Conservation (phyloP, 345 rosid species). For the Rubroshorea leprosula region DNA sequence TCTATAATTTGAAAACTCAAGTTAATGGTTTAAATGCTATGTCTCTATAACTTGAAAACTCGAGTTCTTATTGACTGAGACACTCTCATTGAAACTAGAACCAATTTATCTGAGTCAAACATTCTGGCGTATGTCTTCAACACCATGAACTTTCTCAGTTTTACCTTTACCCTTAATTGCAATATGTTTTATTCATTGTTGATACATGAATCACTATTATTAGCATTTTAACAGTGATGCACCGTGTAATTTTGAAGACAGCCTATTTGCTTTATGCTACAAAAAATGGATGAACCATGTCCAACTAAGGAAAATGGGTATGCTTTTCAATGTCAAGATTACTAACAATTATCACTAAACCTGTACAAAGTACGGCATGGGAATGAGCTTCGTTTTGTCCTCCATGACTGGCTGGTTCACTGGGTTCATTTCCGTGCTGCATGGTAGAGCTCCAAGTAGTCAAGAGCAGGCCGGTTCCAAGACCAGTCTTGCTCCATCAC, state of each 20-base stretch:
- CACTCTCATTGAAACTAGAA: too few relatives aligned
- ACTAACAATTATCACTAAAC: neutral
- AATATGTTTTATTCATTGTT: constrained; percentile 1
- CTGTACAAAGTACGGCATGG: constrained; percentile 29
- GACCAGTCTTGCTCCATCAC: constrained; percentile 99
- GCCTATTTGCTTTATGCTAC: constrained; percentile 19
- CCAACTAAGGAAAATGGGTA: neutral
- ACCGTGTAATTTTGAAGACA: neutral
- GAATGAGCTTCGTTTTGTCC: constrained; percentile 9
- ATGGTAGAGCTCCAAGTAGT: constrained; percentile 91
- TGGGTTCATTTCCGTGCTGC: constrained; percentile 56
- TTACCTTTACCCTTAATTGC: too few relatives aligned
- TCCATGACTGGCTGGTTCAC: neutral
- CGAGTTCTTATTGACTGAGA: too few relatives aligned
- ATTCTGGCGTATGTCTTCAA: too few relatives aligned
- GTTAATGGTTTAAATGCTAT: too few relatives aligned
- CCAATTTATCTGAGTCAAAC: too few relatives aligned
- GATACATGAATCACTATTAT: neutral
- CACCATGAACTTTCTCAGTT: too few relatives aligned
- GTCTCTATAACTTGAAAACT: too few relatives aligned
- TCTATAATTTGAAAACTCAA: too few relatives aligned
- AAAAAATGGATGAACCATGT: constrained; percentile 19
- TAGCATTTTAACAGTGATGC: neutral
- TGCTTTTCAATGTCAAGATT: neutral
- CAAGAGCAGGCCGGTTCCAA: constrained; percentile 96